Conservation (phyloP, 2,329 filamentous ascomycete species). For the Claviceps pusilla region DNA sequence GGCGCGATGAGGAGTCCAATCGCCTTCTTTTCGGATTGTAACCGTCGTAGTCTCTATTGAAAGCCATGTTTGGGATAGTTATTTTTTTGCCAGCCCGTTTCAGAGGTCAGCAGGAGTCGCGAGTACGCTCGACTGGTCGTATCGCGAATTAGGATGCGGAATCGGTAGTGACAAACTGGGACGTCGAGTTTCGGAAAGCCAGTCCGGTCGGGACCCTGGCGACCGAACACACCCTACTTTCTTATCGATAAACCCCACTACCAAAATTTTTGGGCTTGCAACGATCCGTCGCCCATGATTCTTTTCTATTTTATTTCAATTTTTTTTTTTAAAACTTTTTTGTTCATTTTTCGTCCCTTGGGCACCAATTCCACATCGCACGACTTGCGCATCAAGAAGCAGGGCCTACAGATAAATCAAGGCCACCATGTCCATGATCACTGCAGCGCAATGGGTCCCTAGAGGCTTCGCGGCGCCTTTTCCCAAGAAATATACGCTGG, state of each 20-base stretch:
- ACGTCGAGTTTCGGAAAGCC: constrained; percentile 8
- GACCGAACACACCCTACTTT: background rate
- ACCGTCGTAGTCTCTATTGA: constrained; percentile 22
- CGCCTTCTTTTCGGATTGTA: constrained; percentile 25
- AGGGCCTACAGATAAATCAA: background rate
- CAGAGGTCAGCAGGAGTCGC: background rate
- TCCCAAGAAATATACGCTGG: constrained; percentile 58
- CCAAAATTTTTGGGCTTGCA: constrained; percentile 17
- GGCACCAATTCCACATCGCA: background rate
- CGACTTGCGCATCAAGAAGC: background rate
- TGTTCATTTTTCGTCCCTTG: background rate
- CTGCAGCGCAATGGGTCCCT: constrained; percentile 60
- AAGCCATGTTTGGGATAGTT: constrained; percentile 14
- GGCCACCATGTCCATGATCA: constrained; percentile 55
- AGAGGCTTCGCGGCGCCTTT: constrained; percentile 64
- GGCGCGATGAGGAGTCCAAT: constrained; percentile 19
- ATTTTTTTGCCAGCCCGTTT: background rate
- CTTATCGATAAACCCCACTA: constrained; percentile 28
- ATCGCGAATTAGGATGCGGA: background rate
- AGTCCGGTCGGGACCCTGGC: too few relatives aligned
- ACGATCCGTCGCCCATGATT: background rate
- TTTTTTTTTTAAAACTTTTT: background rate
- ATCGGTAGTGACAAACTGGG: background rate
- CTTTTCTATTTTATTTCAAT: background rate
- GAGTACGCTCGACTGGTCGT: background rate